These are phyloP conservation scores for Cytospora piceicola DNA, from an alignment of 2,329 filamentous ascomycete species.

Conservation along the genomic window DNA sequence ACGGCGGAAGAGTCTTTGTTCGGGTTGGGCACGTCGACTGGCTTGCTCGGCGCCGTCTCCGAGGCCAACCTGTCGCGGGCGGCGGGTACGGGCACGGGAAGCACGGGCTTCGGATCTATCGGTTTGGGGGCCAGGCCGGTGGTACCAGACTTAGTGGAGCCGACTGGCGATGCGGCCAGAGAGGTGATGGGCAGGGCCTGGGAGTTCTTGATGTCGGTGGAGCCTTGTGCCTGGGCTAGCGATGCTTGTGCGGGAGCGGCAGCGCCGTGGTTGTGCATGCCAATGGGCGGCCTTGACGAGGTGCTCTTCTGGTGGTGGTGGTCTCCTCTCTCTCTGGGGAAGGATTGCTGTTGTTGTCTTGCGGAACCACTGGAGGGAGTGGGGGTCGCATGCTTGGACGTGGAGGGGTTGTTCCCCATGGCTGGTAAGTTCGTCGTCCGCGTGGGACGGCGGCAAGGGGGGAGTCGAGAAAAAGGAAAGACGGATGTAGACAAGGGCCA, in stretches of 20 bases:
- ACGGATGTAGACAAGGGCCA: slow-evolving; percentile 20
- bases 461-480: slow-evolving; percentile 16
- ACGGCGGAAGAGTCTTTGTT: slow-evolving; percentile 32
- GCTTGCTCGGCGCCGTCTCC: slow-evolving; percentile 39
- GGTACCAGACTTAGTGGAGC: slow-evolving; percentile 35
- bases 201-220: slow-evolving; percentile 52
- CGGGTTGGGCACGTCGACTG: slow-evolving; percentile 42
- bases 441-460: slow-evolving; percentile 25
- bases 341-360: slow-evolving; percentile 31
- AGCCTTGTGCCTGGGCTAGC: slow-evolving; percentile 63
- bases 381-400: slow-evolving; percentile 37
- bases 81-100: slow-evolving; percentile 11
- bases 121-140: slow-evolving; percentile 16
- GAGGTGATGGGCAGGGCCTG: slow-evolving; percentile 53
- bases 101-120: slow-evolving; percentile 20
- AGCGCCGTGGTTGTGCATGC: slow-evolving; percentile 59
- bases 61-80: slow-evolving; percentile 10
- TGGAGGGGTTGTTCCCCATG: slow-evolving; percentile 29
- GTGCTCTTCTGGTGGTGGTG: slow-evolving; percentile 44
- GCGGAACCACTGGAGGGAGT: slow-evolving; percentile 32
- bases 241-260: slow-evolving; percentile 66
- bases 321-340: slow-evolving; percentile 14
- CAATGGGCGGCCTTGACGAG: slow-evolving; percentile 54
- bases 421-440: slow-evolving; percentile 20
- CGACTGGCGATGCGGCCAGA: slow-evolving; percentile 49